Percentiles rank a stretch among this genome's conserved stretches.
phyloP scores from a whole-genome alignment of 2,329 filamentous ascomycete species.

The Epicoccum sorghinum region DNA sequence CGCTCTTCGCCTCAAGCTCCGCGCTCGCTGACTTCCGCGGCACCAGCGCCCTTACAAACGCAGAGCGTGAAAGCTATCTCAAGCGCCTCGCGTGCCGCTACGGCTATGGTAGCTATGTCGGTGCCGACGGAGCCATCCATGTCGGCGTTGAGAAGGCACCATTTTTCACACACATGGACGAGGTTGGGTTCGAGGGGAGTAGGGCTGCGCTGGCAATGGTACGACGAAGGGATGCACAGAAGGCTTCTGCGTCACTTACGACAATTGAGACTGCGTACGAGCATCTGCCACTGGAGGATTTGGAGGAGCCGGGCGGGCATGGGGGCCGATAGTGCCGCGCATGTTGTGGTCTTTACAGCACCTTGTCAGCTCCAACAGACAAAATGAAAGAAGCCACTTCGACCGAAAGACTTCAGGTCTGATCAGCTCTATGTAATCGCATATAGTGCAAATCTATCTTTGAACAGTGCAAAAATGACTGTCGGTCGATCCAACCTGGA shows the following conservation, averaged over 20 bases:
- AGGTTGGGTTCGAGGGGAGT: not conserved
- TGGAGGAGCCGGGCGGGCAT: slow-evolving; percentile 1
- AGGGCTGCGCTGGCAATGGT: not conserved
- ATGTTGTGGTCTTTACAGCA: not conserved
- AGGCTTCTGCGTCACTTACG: slow-evolving; percentile 1
- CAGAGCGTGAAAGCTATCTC: slow-evolving; percentile 18
- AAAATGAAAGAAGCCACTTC: no score
- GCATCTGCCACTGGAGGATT: not conserved
- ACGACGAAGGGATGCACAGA: not conserved
- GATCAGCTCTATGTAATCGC: no score
- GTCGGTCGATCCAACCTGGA: no score
- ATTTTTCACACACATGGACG: slow-evolving; percentile 25
- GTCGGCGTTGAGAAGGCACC: slow-evolving; percentile 59
- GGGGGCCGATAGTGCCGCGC: not conserved
- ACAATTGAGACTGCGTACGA: slow-evolving; percentile 1
- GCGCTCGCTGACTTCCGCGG: slow-evolving; percentile 44
- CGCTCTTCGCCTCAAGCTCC: slow-evolving; percentile 55
- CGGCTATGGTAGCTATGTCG: slow-evolving; percentile 58
- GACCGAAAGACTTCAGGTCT: no score
- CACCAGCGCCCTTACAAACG: slow-evolving; percentile 17
- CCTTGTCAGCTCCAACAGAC: no score
- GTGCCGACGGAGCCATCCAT: slow-evolving; percentile 52
- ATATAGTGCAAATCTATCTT: no score
- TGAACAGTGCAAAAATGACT: no score
- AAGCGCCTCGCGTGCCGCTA: slow-evolving; percentile 35